A percentile compares a stretch with the other conserved stretches of the same genome.
phyloP scores from a whole-genome alignment of 306 rosid species.

The Coriaria nepalensis region DNA sequence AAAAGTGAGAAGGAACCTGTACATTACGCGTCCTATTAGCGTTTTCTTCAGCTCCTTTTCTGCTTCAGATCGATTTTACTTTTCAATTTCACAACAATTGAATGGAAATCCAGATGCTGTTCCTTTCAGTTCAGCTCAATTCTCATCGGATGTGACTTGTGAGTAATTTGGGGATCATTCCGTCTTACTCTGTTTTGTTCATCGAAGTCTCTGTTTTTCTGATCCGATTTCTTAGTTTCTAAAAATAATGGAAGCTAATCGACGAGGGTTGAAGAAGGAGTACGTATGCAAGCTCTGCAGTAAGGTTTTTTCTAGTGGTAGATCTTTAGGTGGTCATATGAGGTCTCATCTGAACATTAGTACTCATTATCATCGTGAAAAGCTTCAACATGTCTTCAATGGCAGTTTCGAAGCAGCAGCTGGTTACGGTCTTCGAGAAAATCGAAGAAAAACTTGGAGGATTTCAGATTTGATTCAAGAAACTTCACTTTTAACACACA shows the following conservation, averaged over 20 bases:
- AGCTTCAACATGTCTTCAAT: constrained; percentile 21
- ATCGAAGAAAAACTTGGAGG: constrained; percentile 68
- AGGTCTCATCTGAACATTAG: constrained; percentile 60
- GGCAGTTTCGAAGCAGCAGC: constrained; percentile 17
- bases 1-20: too few relatives aligned
- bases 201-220: constrained; percentile 13
- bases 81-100: too few relatives aligned
- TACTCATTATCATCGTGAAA: constrained; percentile 27
- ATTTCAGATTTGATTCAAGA: constrained; percentile 38
- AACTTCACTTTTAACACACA: constrained; percentile 12
- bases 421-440: constrained; percentile 67
- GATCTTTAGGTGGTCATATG: constrained; percentile 96
- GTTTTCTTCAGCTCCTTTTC: too few relatives aligned
- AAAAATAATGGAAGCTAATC: constrained; percentile 37
- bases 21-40: too few relatives aligned
- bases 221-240: background rate
- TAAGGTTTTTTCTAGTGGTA: constrained; percentile 70
- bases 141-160: too few relatives aligned
- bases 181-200: background rate
- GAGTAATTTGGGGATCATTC: constrained; percentile 2
- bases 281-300: constrained; percentile 72
- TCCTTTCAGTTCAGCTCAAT: too few relatives aligned
- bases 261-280: constrained; percentile 18
- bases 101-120: too few relatives aligned
- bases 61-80: too few relatives aligned